Evolutionary conservation across 768 basidiomycete genomes (phyloP).

Genomic region (Amanita pallidorosea): DNA sequence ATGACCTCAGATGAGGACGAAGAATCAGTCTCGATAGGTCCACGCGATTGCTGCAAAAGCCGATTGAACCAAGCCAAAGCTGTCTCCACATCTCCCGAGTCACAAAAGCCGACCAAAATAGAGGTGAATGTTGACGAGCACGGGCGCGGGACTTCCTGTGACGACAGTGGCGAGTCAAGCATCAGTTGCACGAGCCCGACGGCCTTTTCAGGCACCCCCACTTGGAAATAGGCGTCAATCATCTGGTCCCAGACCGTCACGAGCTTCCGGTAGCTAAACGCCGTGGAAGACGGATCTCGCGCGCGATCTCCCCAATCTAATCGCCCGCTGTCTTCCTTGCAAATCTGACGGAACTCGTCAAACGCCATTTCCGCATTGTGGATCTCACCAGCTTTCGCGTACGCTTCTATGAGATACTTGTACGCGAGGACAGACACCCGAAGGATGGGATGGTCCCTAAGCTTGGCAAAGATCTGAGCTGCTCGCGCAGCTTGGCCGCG

Average conservation of each 20-base stretch:
- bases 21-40: slow-evolving; percentile 17
- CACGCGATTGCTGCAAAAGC: slow-evolving; percentile 32
- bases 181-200: slow-evolving; percentile 60
- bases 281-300: background rate
- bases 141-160: slow-evolving; percentile 40
- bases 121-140: slow-evolving; percentile 51
- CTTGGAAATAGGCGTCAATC: slow-evolving; percentile 64
- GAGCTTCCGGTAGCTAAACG: background rate
- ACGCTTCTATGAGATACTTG: slow-evolving; percentile 46
- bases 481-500: slow-evolving; percentile 51
- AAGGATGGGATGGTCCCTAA: slow-evolving; percentile 34
- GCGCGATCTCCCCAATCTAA: background rate
- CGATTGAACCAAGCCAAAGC: slow-evolving; percentile 67
- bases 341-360: slow-evolving; percentile 38
- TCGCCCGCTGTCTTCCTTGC: slow-evolving; percentile 5
- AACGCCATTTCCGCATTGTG: slow-evolving; percentile 48
- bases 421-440: slow-evolving; percentile 29
- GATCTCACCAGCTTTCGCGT: slow-evolving; percentile 40
- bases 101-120: slow-evolving; percentile 58
- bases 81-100: slow-evolving; percentile 45
- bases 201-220: slow-evolving; percentile 50
- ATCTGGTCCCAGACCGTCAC: slow-evolving; percentile 57
- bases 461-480: slow-evolving; percentile 50
- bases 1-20: slow-evolving; percentile 19
- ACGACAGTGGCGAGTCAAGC: slow-evolving; percentile 37